Evolutionary conservation across 345 rosid species (phyloP), one percentile per base, ranked within the genome.

Genomic region (Capsella bursapastoris): DNA sequence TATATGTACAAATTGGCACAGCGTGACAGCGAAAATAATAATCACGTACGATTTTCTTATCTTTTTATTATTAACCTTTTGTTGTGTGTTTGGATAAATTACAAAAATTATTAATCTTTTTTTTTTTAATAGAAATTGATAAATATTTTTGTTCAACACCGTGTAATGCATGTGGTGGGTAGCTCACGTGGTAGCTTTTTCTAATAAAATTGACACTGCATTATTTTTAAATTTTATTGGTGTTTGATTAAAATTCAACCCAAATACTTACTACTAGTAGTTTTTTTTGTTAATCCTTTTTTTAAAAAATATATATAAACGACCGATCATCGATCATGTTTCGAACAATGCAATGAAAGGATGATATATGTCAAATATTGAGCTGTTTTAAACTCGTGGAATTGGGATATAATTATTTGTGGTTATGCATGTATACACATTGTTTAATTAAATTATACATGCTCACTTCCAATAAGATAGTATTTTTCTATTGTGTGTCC

Each of bases 131-230:
- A 18, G 22, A 31, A 31, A 64, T 32, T 45, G 71, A 65, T 57
- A 64, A 45, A 11, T 35, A 57, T 4, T 65, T 65, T 35, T 65
- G 58, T 56, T 56, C 7, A 15, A 45, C 22, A 48, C 71, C 49
- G 16, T 38, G 11, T 65, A 18, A 73, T 28, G 66, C 43, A 51
- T 28, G 66, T 41, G 59, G 78, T 73, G 43, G 66, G 47, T 60
- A 28, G 38, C 0, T 71, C 75, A 71, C 43, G 60, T 60, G 48
- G 34, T 53, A 51, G 14, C 0, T 0, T 18, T 44, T 64, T 18
- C 32, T 35, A 11, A 0, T 0, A 1, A 31, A 35, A 34, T 66
- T 45, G 53, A 44, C 14, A n/a, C 49, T 5, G 2, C 18, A 2
- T 31, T 6, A 5, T 1, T 13, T 14, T 44, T 44, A 4, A 4